Base-by-base conservation (phyloP, 2,329 filamentous ascomycete genomes). In the Monosporascus sp. region DNA sequence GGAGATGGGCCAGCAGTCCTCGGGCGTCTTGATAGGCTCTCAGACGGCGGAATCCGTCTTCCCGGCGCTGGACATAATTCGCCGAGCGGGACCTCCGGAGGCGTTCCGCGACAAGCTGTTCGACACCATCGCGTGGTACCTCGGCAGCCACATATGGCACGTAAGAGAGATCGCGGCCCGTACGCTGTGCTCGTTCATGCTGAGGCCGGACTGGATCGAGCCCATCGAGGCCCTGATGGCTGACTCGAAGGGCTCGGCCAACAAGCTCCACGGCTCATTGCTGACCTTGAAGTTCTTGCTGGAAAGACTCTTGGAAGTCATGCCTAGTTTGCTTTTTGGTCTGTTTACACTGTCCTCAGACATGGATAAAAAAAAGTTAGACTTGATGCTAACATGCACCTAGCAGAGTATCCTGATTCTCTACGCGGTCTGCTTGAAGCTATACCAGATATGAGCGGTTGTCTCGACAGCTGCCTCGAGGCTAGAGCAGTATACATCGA, bases 141-240 rank as follows among this genome's bases (percentile, higher is more conserved):
- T 90, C 3, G 79, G 75, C 11, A 90, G 85, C 56, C 79, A 79
- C 0, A 81, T 90, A 18, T 94, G 90, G 90, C 88, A 91, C 64
- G 82, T 94, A 6, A 78, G 90, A 48, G 89, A 93, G 61, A 90
- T 92, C 66, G 88, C 89, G 1, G 88, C 89, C 0, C 79, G 87
- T 17, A 89, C 89, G 0, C 74, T 89, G 14, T 84, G 82, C 63
- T 84, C 83, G 0, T 83, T 87, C 55, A 69, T 85, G 22, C 66
- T 84, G 2, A 73, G 76, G 18, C 68, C 75, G 3, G 68, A 73
- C 24, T 84, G 81, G 79, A 64, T 78, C 1, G 60, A 61, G 9
- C 65, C 66, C 1, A 64, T 83, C 5, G 65, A 64, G 25, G 54
- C 57, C 15, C 63, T 79, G 2, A 65, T 79, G 9, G 57, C 55